phyloP scores from a whole-genome alignment of 2,329 filamentous ascomycete species.

The Colletotrichum neosansevieriae region DNA sequence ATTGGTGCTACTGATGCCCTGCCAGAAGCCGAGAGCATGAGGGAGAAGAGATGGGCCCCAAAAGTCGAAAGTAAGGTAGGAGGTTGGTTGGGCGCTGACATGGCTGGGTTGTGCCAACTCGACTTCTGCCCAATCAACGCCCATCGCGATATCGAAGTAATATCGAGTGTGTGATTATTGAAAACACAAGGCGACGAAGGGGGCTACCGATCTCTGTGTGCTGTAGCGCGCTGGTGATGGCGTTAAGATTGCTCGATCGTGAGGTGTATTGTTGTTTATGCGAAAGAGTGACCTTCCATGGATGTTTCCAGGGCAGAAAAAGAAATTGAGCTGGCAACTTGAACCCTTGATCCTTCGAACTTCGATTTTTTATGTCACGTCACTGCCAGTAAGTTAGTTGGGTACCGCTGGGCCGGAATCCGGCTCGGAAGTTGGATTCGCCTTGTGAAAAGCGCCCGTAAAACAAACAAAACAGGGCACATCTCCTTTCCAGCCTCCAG shows the following conservation, averaged over 20 bases:
- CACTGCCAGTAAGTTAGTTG: conserved; percentile 12
- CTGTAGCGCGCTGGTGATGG: neutral
- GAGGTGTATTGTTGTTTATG: conserved; percentile 29
- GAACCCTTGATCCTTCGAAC: conserved; percentile 6
- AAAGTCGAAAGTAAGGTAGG: conserved; percentile 4
- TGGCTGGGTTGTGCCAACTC: conserved; percentile 22
- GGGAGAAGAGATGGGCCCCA: conserved; percentile 6
- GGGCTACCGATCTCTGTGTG: neutral
- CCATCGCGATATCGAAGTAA: conserved; percentile 30
- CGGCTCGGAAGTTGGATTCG: too few relatives aligned
- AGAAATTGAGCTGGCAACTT: conserved; percentile 15
- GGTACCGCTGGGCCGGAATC: too few relatives aligned
- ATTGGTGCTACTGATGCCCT: conserved; percentile 26
- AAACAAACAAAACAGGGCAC: too few relatives aligned
- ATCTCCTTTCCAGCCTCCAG: neutral
- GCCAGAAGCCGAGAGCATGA: conserved; percentile 25
- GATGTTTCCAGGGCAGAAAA: conserved; percentile 22
- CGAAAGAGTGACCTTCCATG: conserved; percentile 13
- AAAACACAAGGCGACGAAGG: neutral
- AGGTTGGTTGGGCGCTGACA: conserved; percentile 30
- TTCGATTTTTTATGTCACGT: too few relatives aligned
- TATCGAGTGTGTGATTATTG: conserved; percentile 1
- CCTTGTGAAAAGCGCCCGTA: too few relatives aligned
- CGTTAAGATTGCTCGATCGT: conserved; percentile 6
- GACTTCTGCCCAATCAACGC: neutral